phyloP scores from a whole-genome alignment of 306 rosid genomes.

The Delonix regia region DNA sequence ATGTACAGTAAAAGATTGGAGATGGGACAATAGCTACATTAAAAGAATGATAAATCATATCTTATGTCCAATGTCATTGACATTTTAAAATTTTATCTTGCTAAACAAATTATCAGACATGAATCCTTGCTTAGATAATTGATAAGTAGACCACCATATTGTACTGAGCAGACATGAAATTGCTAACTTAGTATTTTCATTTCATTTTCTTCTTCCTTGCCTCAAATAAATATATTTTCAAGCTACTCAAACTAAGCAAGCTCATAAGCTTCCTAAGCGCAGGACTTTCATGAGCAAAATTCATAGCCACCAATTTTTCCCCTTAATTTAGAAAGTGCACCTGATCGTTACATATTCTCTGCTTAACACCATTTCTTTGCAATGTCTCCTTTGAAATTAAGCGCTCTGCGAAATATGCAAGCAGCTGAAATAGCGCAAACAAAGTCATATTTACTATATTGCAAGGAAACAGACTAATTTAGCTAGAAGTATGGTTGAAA shows the following conservation, averaged over 20 bases:
- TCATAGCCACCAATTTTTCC: background rate
- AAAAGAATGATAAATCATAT: constrained; percentile 21
- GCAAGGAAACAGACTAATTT: constrained; percentile 29
- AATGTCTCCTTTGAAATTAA: constrained; percentile 68
- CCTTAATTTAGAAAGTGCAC: constrained; percentile 45
- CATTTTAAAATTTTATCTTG: constrained; percentile 1
- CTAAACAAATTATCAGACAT: background rate
- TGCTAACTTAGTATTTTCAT: background rate
- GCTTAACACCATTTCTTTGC: constrained; percentile 76
- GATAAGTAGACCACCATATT: background rate
- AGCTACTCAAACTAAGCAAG: constrained; percentile 31
- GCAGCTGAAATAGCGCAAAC: constrained; percentile 64
- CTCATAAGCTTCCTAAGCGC: background rate
- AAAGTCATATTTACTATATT: constrained; percentile 28
- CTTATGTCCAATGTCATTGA: constrained; percentile 7
- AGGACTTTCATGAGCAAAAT: background rate
- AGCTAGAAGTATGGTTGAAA: background rate
- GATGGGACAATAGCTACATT: constrained; percentile 8
- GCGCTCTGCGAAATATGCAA: constrained; percentile 74
- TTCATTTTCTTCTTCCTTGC: background rate
- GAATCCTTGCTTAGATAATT: constrained; percentile 6
- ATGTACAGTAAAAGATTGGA: constrained; percentile 4
- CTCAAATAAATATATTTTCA: constrained; percentile 1
- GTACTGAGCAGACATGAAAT: constrained; percentile 17
- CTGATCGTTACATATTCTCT: constrained; percentile 67